These are phyloP conservation scores for Phytophthora megakarya DNA, from an alignment of 352 stramenopile genomes.

Conservation along the genomic window DNA sequence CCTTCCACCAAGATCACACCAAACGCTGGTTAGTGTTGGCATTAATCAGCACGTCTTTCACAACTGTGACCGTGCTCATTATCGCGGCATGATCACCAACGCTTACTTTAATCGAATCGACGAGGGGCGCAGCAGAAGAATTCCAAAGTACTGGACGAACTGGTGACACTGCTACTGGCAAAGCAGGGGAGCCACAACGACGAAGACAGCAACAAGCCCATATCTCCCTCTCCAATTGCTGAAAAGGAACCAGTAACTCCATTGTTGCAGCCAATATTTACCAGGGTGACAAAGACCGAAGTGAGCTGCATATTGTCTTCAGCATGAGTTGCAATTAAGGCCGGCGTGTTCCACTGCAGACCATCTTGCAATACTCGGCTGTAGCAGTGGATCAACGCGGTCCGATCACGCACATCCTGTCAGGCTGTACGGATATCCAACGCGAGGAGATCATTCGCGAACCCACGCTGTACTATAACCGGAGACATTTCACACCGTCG, in stretches of 20 bases:
- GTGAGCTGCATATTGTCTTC: constrained; percentile 57
- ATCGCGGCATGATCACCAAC: constrained; percentile 31
- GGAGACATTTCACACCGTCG: constrained; percentile 52
- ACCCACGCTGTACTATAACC: constrained; percentile 59
- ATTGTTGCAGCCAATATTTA: constrained; percentile 18
- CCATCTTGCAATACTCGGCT: constrained; percentile 53
- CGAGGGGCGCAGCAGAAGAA: constrained; percentile 3
- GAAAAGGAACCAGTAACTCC: neutral
- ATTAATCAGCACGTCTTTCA: constrained; percentile 26
- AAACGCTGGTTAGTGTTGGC: constrained; percentile 28
- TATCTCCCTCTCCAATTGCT: neutral
- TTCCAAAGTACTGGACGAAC: constrained; percentile 26
- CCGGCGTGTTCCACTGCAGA: constrained; percentile 45
- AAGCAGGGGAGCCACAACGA: constrained; percentile 16
- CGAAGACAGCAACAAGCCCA: neutral
- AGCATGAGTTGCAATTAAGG: constrained; percentile 55
- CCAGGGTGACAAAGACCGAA: constrained; percentile 36
- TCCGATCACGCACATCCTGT: constrained; percentile 60
- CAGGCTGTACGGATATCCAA: constrained; percentile 44
- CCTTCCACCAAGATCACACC: neutral
- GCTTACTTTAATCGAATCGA: neutral
- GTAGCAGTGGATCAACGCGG: constrained; percentile 43
- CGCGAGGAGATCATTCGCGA: constrained; percentile 34
- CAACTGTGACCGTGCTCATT: constrained; percentile 40
- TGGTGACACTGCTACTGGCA: constrained; percentile 25